Conservation (phyloP, 225 moss, liverwort and hornwort species). For the Pleurozium schreberi region DNA sequence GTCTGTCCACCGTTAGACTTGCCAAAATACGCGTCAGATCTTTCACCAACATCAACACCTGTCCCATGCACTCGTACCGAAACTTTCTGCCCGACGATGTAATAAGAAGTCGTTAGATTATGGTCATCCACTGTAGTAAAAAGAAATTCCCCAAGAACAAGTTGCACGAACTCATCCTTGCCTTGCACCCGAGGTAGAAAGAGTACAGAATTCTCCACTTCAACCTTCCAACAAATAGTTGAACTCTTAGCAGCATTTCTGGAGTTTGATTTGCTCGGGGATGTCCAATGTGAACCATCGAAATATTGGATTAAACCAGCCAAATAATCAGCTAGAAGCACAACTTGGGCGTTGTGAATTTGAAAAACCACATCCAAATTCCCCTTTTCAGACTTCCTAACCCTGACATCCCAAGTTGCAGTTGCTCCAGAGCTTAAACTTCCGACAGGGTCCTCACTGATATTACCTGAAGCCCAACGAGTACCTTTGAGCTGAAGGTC, state of each 20-base stretch:
- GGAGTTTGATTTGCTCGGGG: conserved; percentile 6
- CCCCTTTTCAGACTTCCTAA: conserved; percentile 34
- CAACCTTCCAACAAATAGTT: conserved; percentile 43
- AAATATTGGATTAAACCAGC: conserved; percentile 72
- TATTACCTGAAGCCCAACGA: conserved; percentile 74
- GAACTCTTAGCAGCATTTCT: conserved; percentile 6
- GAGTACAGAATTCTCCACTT: conserved; percentile 54
- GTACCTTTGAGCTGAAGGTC: conserved; percentile 74
- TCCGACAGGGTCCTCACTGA: conserved; percentile 45
- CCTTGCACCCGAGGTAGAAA: conserved; percentile 40
- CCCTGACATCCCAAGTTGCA: conserved; percentile 43
- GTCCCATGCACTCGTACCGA: conserved; percentile 43
- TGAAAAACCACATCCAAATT: conserved; percentile 47
- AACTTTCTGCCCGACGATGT: conserved; percentile 45
- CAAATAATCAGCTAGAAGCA: conserved; percentile 68
- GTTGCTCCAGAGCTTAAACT: conserved; percentile 47
- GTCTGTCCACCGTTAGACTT: conserved; percentile 12
- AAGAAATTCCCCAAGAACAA: conserved; percentile 37
- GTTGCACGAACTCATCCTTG: conserved; percentile 45
- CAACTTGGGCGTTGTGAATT: conserved; percentile 52
- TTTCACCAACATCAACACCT: conserved; percentile 4
- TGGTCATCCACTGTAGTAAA: conserved; percentile 19
- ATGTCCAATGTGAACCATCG: conserved; percentile 58
- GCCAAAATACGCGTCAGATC: neutral
- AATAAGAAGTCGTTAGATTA: conserved; percentile 18